Percentiles rank a stretch among this genome's conserved stretches.
Evolutionary conservation across 306 rosid species (phyloP).

Genomic region (Coriaria nepalensis): DNA sequence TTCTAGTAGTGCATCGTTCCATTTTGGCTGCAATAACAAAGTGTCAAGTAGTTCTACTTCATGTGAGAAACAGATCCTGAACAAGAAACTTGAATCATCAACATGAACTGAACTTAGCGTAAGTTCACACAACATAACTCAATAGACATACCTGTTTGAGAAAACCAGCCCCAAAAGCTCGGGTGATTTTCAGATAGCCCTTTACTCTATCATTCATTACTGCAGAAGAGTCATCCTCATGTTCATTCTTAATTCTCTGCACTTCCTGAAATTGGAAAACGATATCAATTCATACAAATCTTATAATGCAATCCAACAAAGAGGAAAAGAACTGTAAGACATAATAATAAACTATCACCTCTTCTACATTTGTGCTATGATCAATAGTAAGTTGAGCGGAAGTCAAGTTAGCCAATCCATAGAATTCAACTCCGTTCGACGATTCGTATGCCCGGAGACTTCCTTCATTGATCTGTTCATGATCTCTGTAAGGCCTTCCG

Average conservation of each 20-base stretch:
- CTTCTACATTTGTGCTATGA: constrained; percentile 47
- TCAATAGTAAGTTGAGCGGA: constrained; percentile 60
- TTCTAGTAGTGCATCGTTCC: constrained; percentile 63
- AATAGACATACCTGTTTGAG: constrained; percentile 53
- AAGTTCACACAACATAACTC: background rate
- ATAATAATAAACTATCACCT: constrained; percentile 25
- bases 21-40: constrained; percentile 52
- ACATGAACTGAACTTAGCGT: constrained; percentile 1
- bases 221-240: constrained; percentile 56
- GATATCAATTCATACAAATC: background rate
- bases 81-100: background rate
- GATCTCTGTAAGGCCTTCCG: constrained; percentile 9
- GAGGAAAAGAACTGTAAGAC: background rate
- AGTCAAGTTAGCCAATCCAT: constrained; percentile 11
- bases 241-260: constrained; percentile 50
- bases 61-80: background rate
- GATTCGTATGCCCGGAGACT: constrained; percentile 9
- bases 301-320: background rate
- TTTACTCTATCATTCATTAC: constrained; percentile 50
- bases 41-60: background rate
- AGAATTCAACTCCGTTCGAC: constrained; percentile 16
- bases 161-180: constrained; percentile 85
- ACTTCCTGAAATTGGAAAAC: constrained; percentile 40
- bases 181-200: constrained; percentile 72
- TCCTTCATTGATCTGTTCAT: constrained; percentile 23